phyloP scores from a whole-genome alignment of 139 green algal genomes.

The Asterochloris sp. region DNA sequence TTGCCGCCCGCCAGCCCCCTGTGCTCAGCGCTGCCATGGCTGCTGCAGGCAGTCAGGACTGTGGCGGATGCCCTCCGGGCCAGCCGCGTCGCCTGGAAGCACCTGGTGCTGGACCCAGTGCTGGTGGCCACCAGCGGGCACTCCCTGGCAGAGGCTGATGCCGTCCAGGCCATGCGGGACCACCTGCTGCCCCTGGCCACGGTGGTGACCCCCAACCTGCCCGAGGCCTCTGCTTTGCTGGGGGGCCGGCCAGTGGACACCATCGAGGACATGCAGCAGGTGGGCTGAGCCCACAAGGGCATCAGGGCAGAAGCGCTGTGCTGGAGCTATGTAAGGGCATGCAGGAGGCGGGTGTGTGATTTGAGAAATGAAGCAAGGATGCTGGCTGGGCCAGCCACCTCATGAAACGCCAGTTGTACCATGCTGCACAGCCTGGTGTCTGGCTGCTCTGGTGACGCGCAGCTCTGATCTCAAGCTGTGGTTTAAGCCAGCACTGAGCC shows the following conservation, averaged over 20 bases:
- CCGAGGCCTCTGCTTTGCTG: constrained; percentile 82
- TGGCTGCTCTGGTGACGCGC: too few relatives aligned
- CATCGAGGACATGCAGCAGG: constrained; percentile 54
- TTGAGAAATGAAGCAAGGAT: too few relatives aligned
- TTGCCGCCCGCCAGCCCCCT: too few relatives aligned
- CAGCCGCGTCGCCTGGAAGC: not conserved
- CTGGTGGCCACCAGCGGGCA: constrained; percentile 88
- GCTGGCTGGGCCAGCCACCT: too few relatives aligned
- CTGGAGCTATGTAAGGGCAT: too few relatives aligned
- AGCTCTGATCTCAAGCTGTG: too few relatives aligned
- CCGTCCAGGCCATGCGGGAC: constrained; percentile 46
- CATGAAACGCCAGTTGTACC: too few relatives aligned
- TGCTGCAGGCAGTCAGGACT: constrained; percentile 39
- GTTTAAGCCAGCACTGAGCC: too few relatives aligned
- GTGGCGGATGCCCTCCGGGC: constrained; percentile 47
- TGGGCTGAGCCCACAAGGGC: not conserved
- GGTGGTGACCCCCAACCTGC: constrained; percentile 91
- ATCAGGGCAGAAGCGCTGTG: too few relatives aligned
- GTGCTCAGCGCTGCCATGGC: not conserved
- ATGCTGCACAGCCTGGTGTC: too few relatives aligned
- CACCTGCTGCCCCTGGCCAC: constrained; percentile 77
- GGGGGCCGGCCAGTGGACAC: constrained; percentile 44
- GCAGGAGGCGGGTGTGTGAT: too few relatives aligned
- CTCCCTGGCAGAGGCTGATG: constrained; percentile 54
- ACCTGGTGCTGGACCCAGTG: constrained; percentile 92